Evolutionary conservation across 2,329 filamentous ascomycete genomes (phyloP), one percentile per base, ranked within the genome.

Genomic region (Macrophomina phaseolina): DNA sequence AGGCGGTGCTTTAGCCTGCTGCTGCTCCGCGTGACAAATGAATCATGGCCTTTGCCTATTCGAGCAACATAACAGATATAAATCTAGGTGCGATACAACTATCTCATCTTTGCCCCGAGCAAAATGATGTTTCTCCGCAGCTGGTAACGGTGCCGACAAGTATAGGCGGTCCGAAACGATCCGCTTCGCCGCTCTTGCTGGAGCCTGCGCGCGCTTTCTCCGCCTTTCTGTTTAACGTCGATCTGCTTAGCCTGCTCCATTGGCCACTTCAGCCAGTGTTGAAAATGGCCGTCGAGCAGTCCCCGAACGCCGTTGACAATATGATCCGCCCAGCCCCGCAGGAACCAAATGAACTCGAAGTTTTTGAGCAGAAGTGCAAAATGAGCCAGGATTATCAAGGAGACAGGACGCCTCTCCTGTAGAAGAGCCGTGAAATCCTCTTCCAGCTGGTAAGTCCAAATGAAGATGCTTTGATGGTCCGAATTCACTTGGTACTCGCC

Each of bases 361-460:
- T 65, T 67, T 52, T 72, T 71, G 3, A 73, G 67, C 8, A 73
- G 67, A 16, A 72, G 70, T 4, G 71, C 69, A 42, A 71, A 71
- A 64, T 73, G 63, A 63, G 65, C 68, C 30, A 73, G 68, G 32
- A 73, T 72, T 3, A 73, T 71, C 23, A 73, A 67, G 6, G 72
- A 69, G 45, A 72, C 68, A 1, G 71, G 69, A 5, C 60, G 69
- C 23, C 70, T 70, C 60, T 68, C 70, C 53, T 65, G 51, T n/a
- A 73, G 40, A 11, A 71, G 67, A 30, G 69, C 63, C 7, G 70
- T 71, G 45, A 70, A 73, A 8, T 52, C 65, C 32, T 66, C 67
- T 4, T 71, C 71, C 16, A 73, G 45, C 36, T 70, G 65, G 18
- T 69, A 66, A 34, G 72, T 71, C 71, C 70, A 73, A 42, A 68